Base-by-base conservation (phyloP, 441 rosid species). In the Adansonia gregorii region DNA sequence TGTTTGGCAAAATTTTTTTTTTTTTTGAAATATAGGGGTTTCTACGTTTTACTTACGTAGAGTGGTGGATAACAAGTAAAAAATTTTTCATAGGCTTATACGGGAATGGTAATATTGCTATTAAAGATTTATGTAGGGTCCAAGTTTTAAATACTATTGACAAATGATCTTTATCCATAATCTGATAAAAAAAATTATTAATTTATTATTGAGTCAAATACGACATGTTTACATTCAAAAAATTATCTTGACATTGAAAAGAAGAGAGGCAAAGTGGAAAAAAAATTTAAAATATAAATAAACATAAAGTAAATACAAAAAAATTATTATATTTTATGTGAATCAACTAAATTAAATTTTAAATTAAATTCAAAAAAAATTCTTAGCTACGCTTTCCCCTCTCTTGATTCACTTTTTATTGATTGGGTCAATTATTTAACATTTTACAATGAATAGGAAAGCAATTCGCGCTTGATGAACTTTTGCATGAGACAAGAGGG, bases 221-320 rank as follows among this genome's bases (percentile, higher is more conserved):
- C 54, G 0, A 9, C 2, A 48, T 48, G 0, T 9, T 9, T 15
- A n/a, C 2, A 5, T 54, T 1, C 8, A 54, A 1, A 5, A 52
- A 4, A 51, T 51, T 51, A 54, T 54, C 2, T 3, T 8, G 9
- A 7, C 22, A 59, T n/a, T 54, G 0, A 9, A 59, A 59, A 20
- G 8, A 8, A 10, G 11, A 52, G n/a, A 58, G 0, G n/a, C 2
- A 14, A 46, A 45, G 22, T 5, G 17, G 0, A 20, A 51, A 3
- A 31, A 59, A 27, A 27, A 27, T 27, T 27, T 31, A 7, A 45
- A 58, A 6, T 20, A 35, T 74, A 81, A 78, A 82, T 78, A 80
- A 60, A 78, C 78, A 27, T 66, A 54, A 1, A 49, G 54, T 4
- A n/a, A 55, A 66, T 1, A 27, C 2, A 27, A 27, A 27, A 27